Percentiles rank a stretch among this genome's conserved stretches.
These are phyloP conservation scores for Pelargonium hybrid DNA, from an alignment of 441 rosid genomes.

Conservation along the genomic window DNA sequence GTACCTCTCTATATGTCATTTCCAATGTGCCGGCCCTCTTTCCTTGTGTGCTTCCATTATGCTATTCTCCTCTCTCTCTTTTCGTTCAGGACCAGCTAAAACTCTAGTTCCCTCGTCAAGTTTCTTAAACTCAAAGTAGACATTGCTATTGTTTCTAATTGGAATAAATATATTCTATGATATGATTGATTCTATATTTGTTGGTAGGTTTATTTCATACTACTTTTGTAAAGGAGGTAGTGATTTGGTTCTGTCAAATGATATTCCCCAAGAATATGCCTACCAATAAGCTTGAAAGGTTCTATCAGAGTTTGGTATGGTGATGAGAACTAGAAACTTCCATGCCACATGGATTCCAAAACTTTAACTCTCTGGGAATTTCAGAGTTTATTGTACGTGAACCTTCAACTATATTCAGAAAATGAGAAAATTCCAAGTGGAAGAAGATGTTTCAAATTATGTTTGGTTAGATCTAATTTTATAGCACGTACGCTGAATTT, in stretches of 20 bases:
- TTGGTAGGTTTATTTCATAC: background rate
- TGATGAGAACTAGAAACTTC: background rate
- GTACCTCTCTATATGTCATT: too few relatives aligned
- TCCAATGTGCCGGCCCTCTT: background rate
- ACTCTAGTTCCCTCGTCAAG: background rate
- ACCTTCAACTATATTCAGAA: background rate
- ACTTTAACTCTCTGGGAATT: background rate
- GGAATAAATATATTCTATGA: background rate
- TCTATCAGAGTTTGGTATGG: background rate
- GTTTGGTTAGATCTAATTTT: too few relatives aligned
- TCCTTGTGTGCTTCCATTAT: background rate
- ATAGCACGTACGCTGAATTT: too few relatives aligned
- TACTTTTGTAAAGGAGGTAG: background rate
- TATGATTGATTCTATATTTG: background rate
- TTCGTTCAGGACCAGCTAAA: background rate
- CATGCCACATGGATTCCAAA: too few relatives aligned
- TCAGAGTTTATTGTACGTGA: background rate
- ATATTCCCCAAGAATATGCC: background rate
- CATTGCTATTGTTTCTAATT: background rate
- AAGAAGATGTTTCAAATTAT: too few relatives aligned
- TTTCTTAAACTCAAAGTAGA: background rate
- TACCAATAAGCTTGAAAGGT: background rate
- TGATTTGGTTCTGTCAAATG: background rate
- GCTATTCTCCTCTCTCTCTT: background rate
- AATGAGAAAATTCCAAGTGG: constrained; percentile 3